Conservation (phyloP, 2,329 filamentous ascomycete species). For the Monosporascus cannonballus region DNA sequence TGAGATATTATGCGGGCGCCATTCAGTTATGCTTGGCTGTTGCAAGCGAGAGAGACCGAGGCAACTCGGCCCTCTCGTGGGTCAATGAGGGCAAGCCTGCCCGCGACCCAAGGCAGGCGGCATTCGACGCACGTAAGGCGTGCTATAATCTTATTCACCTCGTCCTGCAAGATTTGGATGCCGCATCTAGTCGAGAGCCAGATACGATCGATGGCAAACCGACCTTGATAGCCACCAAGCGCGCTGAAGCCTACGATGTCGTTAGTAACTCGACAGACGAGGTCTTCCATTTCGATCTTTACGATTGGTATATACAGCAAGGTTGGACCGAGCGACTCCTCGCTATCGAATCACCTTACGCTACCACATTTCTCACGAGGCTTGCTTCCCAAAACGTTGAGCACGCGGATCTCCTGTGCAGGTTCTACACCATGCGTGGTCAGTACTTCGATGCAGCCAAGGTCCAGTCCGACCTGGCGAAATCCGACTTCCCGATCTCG, state of each 20-base stretch:
- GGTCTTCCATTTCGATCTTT: slow-evolving; percentile 93
- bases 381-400: slow-evolving; percentile 65
- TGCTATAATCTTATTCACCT: slow-evolving; percentile 86
- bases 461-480: slow-evolving; percentile 77
- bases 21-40: slow-evolving; percentile 82
- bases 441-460: slow-evolving; percentile 81
- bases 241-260: slow-evolving; percentile 82
- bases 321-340: slow-evolving; percentile 82
- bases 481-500: slow-evolving; percentile 72
- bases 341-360: slow-evolving; percentile 75
- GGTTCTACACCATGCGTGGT: slow-evolving; percentile 80
- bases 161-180: slow-evolving; percentile 74
- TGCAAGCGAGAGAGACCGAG: slow-evolving; percentile 77
- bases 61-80: slow-evolving; percentile 80
- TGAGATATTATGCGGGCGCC: slow-evolving; percentile 90
- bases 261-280: slow-evolving; percentile 86
- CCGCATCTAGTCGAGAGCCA: slow-evolving; percentile 60
- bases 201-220: slow-evolving; percentile 72
- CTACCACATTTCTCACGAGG: slow-evolving; percentile 77
- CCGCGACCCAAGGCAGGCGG: slow-evolving; percentile 60
- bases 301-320: slow-evolving; percentile 91
- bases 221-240: slow-evolving; percentile 70
- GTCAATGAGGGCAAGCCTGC: slow-evolving; percentile 74
- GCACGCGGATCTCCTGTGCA: slow-evolving; percentile 87
- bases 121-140: slow-evolving; percentile 64